A percentile compares a stretch with the other conserved stretches of the same genome.
Evolutionary conservation across 2,329 filamentous ascomycete genomes (phyloP).

Genomic region (Endothia cerciana): DNA sequence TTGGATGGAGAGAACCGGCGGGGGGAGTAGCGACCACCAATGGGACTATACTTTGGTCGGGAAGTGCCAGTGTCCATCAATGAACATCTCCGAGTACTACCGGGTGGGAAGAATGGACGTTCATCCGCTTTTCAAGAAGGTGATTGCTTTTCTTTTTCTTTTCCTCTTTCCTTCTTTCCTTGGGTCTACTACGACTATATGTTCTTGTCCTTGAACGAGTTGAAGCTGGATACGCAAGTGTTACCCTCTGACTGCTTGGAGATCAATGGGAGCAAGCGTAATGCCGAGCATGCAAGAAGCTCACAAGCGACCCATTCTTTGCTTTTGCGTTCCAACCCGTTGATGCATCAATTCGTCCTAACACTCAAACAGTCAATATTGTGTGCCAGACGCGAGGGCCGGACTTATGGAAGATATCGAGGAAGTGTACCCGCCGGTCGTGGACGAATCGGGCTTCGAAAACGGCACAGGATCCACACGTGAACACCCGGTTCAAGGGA

Average conservation of each 20-base stretch:
- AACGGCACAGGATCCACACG: conserved; percentile 37
- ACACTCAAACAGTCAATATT: conserved; percentile 27
- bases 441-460: conserved; percentile 35
- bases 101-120: conserved; percentile 39
- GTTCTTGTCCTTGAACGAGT: neutral
- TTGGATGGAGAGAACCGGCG: conserved; percentile 28
- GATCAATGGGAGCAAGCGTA: neutral
- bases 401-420: conserved; percentile 33
- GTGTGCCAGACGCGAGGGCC: conserved; percentile 20
- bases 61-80: conserved; percentile 37
- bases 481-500: conserved; percentile 35
- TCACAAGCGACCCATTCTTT: neutral
- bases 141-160: conserved; percentile 4
- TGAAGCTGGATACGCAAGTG: neutral
- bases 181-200: neutral
- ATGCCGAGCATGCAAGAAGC: neutral
- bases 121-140: conserved; percentile 34
- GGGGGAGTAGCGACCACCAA: conserved; percentile 40
- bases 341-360: neutral
- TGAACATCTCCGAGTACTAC: conserved; percentile 40
- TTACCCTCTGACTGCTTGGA: neutral
- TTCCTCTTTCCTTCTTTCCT: too few species aligned
- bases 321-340: neutral
- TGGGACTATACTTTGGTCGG: conserved; percentile 38
- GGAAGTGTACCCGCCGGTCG: conserved; percentile 21